phyloP scores from a whole-genome alignment of 2,329 filamentous ascomycete genomes.

The Diaporthe destruens region DNA sequence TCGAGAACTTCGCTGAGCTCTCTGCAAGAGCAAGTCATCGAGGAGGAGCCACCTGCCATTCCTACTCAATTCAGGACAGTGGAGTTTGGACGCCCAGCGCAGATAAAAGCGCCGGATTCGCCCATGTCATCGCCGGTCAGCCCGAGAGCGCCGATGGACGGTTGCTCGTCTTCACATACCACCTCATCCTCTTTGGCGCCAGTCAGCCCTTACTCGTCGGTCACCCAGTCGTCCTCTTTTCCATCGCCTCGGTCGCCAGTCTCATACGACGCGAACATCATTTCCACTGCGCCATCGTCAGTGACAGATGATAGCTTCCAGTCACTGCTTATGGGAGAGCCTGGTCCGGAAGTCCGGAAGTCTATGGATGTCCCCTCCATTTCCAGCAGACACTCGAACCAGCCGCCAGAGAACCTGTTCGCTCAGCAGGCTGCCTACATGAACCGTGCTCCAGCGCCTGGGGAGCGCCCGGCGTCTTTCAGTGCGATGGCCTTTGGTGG shows the following conservation, averaged over 20 bases:
- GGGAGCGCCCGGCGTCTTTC: conserved; percentile 73
- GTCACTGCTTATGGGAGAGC: conserved; percentile 79
- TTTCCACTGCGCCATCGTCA: conserved; percentile 82
- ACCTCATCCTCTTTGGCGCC: conserved; percentile 58
- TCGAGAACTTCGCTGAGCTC: conserved; percentile 64
- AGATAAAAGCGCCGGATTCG: conserved; percentile 38
- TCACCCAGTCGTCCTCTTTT: conserved; percentile 72
- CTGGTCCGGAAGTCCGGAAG: conserved; percentile 77
- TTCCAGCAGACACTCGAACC: conserved; percentile 82
- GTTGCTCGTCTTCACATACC: conserved; percentile 38
- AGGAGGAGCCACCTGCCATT: conserved; percentile 58
- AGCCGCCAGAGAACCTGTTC: conserved; percentile 75
- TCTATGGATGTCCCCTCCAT: conserved; percentile 79
- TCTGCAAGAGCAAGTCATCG: conserved; percentile 64
- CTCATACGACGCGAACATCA: conserved; percentile 77
- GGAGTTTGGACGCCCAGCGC: conserved; percentile 39
- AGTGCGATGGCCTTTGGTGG: conserved; percentile 74
- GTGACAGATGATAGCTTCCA: conserved; percentile 79
- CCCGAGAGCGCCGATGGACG: conserved; percentile 44
- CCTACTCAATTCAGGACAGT: conserved; percentile 48
- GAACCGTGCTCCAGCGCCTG: conserved; percentile 61
- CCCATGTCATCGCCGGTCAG: conserved; percentile 41
- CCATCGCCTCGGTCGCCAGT: conserved; percentile 78
- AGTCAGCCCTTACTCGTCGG: conserved; percentile 74
- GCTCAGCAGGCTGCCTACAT: conserved; percentile 59